Conservation (phyloP, 2,329 filamentous ascomycete genomes). For the Fusarium albidum region DNA sequence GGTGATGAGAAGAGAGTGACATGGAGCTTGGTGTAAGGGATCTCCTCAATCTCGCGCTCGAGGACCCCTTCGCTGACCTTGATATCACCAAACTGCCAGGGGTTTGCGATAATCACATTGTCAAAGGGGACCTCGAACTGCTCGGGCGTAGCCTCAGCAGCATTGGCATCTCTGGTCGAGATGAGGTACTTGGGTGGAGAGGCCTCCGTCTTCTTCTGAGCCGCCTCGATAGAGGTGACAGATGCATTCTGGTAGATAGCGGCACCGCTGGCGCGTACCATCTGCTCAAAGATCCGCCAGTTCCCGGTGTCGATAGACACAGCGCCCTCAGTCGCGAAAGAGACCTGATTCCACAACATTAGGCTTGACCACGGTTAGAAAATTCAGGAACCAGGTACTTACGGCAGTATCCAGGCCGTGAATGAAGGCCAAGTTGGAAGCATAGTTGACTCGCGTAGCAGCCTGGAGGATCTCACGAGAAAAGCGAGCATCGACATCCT, state of each 20-base stretch:
- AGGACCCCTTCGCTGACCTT: constrained; percentile 70
- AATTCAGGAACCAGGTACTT: constrained; percentile 8
- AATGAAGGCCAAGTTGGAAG: constrained; percentile 84
- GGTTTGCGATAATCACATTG: constrained; percentile 82
- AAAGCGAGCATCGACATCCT: constrained; percentile 70
- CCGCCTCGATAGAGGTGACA: constrained; percentile 67
- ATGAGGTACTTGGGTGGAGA: constrained; percentile 58
- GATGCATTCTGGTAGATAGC: constrained; percentile 71
- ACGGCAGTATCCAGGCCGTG: constrained; percentile 90
- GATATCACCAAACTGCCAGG: constrained; percentile 82
- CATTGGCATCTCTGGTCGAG: constrained; percentile 43
- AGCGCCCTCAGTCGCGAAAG: constrained; percentile 87
- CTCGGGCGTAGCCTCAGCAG: constrained; percentile 38
- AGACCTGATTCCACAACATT: constrained; percentile 61
- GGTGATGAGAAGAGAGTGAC: constrained; percentile 90
- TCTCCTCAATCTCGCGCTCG: constrained; percentile 73
- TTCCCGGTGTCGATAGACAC: constrained; percentile 85
- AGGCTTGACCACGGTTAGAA: not conserved
- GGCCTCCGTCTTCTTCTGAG: constrained; percentile 51
- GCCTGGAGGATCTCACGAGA: constrained; percentile 86
- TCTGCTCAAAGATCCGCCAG: constrained; percentile 90
- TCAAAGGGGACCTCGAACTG: constrained; percentile 70
- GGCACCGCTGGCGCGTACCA: constrained; percentile 73
- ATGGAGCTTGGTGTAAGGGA: constrained; percentile 88
- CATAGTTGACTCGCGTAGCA: constrained; percentile 93